Conservation (phyloP, 75 land plant species). For the Isoetes taiwanensis region DNA sequence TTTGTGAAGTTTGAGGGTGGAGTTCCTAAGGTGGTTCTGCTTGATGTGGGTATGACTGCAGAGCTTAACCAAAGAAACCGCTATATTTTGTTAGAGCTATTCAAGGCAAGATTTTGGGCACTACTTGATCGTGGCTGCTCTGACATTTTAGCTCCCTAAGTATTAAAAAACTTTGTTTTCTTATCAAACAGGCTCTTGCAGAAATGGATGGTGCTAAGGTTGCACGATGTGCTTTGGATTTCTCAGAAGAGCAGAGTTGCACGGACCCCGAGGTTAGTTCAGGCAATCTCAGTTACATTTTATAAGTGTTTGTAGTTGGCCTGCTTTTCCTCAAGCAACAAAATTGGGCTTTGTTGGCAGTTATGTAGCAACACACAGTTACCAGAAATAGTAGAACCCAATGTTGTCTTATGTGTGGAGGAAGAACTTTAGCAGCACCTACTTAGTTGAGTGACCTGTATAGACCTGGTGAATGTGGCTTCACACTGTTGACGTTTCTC, state of each 20-base stretch:
- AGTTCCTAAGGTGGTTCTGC: slow-evolving; percentile 47
- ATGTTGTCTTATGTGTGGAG: no score
- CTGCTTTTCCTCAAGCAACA: no score
- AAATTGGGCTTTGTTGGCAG: no score
- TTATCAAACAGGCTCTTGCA: slow-evolving; percentile 36
- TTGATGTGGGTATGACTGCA: slow-evolving; percentile 68
- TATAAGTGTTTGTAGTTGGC: no score
- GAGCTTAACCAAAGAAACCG: slow-evolving; percentile 43
- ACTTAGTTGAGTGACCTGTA: no score
- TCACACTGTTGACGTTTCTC: no score
- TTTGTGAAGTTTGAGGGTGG: slow-evolving; percentile 37
- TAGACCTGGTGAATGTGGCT: no score
- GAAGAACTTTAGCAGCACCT: no score
- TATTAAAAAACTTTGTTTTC: background rate
- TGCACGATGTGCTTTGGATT: slow-evolving; percentile 38
- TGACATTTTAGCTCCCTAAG: background rate
- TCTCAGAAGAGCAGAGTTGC: slow-evolving; percentile 48
- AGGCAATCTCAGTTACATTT: no score
- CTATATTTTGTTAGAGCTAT: slow-evolving; percentile 37
- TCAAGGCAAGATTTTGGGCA: slow-evolving; percentile 20
- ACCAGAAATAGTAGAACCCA: background rate
- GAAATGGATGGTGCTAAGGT: slow-evolving; percentile 43
- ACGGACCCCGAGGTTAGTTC: slow-evolving; percentile 48
- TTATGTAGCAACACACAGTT: no score
- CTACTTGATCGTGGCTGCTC: background rate